phyloP scores from a whole-genome alignment of 179 eudicot genomes.

The Heliamphora pulchella region DNA sequence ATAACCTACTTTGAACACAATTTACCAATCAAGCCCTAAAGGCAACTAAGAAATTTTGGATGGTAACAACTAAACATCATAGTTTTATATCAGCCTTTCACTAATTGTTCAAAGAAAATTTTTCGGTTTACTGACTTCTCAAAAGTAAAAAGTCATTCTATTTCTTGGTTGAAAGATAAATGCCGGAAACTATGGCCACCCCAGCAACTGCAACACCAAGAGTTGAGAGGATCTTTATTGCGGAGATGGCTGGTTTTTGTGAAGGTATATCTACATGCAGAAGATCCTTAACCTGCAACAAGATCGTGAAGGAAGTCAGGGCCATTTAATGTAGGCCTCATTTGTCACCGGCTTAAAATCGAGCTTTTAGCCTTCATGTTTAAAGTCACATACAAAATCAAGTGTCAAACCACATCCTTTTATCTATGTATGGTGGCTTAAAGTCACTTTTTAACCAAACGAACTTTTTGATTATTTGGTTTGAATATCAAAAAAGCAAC shows the following conservation, averaged over 20 bases:
- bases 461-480: no score
- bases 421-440: no score
- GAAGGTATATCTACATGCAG: slow-evolving; percentile 44
- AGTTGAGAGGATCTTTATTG: slow-evolving; percentile 41
- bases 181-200: slow-evolving; percentile 66
- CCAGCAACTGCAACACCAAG: slow-evolving; percentile 75
- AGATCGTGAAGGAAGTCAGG: not conserved
- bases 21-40: no score
- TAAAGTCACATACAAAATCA: no score
- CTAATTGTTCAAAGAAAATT: not conserved
- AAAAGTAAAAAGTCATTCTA: not conserved
- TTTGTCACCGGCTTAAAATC: no score
- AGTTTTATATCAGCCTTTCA: slow-evolving; percentile 2
- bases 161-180: slow-evolving; percentile 47
- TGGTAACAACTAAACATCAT: not conserved
- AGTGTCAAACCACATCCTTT: no score
- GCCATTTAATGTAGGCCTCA: no score
- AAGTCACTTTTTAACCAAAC: no score
- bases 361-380: no score
- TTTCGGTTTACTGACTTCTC: not conserved
- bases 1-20: no score
- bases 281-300: slow-evolving; percentile 53
- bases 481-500: no score
- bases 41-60: not conserved
- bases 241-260: slow-evolving; percentile 27